These are phyloP conservation scores for Trypanosoma caninum DNA, from an alignment of 208 protist species.

Conservation along the genomic window DNA sequence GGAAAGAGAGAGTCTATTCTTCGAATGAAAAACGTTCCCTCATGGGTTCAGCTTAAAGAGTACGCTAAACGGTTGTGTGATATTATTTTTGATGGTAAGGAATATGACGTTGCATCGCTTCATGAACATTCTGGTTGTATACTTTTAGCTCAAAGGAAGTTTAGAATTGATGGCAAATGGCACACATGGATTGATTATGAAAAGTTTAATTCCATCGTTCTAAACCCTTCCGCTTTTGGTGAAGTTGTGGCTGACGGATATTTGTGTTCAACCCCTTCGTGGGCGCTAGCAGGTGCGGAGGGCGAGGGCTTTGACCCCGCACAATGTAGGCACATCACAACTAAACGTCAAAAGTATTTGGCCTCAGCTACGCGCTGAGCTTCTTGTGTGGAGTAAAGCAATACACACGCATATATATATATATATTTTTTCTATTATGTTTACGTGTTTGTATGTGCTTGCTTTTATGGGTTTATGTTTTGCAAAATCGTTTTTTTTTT, in stretches of 20 bases:
- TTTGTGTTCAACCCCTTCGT: conserved; percentile 65
- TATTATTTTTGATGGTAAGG: conserved; percentile 45
- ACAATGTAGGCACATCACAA: conserved; percentile 65
- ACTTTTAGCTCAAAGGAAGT: conserved; percentile 73
- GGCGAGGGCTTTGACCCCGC: conserved; percentile 86
- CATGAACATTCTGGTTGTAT: conserved; percentile 91
- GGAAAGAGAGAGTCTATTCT: conserved; percentile 73
- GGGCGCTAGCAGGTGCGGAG: conserved; percentile 59
- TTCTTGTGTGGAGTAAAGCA: too few species aligned
- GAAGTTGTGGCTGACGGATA: conserved; percentile 68
- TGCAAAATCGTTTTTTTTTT: not conserved
- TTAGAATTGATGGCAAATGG: conserved; percentile 53
- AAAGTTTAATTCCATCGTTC: conserved; percentile 64
- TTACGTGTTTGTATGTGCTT: too few species aligned
- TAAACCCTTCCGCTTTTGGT: conserved; percentile 27
- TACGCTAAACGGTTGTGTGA: conserved; percentile 68
- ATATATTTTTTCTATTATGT: not conserved
- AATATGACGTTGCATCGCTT: conserved; percentile 72
- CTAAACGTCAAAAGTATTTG: conserved; percentile 40
- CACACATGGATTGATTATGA: conserved; percentile 91
- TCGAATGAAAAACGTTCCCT: conserved; percentile 93
- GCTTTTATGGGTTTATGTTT: too few species aligned
- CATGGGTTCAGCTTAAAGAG: conserved; percentile 80
- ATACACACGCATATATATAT: not conserved
- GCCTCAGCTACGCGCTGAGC: too few species aligned